Evolutionary conservation across 2,329 filamentous ascomycete species (phyloP).

Genomic region (Raffaelea ambrosiae): DNA sequence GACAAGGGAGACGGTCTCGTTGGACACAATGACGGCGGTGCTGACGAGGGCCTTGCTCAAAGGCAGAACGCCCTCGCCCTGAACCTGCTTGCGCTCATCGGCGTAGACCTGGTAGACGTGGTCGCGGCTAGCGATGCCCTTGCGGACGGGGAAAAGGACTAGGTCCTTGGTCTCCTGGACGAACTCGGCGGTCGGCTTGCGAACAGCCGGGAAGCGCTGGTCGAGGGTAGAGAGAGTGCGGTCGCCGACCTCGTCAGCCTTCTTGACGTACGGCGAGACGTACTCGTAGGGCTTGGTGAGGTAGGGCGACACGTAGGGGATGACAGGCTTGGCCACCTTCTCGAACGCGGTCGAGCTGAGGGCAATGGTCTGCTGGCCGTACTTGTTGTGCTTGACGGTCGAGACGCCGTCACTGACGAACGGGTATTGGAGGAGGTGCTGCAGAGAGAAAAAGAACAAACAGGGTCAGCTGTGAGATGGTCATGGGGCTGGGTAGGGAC

Average conservation of each 20-base stretch:
- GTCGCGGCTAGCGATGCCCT: slow-evolving; percentile 53
- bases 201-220: slow-evolving; percentile 61
- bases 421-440: slow-evolving; percentile 84
- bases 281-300: slow-evolving; percentile 72
- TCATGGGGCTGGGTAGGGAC: too few species aligned
- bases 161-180: slow-evolving; percentile 54
- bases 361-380: slow-evolving; percentile 74
- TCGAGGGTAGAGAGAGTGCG: slow-evolving; percentile 63
- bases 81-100: slow-evolving; percentile 53
- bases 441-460: too few species aligned
- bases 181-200: slow-evolving; percentile 66
- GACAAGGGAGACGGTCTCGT: slow-evolving; percentile 55
- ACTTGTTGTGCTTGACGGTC: slow-evolving; percentile 71
- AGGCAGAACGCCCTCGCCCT: slow-evolving; percentile 55
- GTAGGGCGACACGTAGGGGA: slow-evolving; percentile 72
- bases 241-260: slow-evolving; percentile 70
- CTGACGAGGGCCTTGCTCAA: slow-evolving; percentile 62
- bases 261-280: slow-evolving; percentile 75
- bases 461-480: background rate
- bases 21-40: slow-evolving; percentile 58
- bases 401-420: slow-evolving; percentile 70
- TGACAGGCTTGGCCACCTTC: slow-evolving; percentile 66
- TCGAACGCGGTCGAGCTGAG: slow-evolving; percentile 67
- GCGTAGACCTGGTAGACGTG: slow-evolving; percentile 50
- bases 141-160: slow-evolving; percentile 54